Evolutionary conservation across 495 filamentous ascomycete genomes (phyloP).

Genomic region (Bacidia rubella): DNA sequence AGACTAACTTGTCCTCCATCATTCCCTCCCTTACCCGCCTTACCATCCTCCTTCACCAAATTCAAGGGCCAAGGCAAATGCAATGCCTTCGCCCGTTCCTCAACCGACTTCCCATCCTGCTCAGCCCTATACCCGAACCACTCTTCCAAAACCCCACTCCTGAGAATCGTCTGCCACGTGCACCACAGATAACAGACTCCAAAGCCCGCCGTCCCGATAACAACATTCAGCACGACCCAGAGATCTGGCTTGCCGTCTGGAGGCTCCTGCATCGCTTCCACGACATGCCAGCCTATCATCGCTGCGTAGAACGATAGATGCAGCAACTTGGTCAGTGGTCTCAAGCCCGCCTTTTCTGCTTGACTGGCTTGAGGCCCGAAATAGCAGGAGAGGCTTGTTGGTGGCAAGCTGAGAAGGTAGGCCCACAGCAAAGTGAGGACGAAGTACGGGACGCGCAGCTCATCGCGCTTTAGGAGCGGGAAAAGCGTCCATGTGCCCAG

Average conservation of each 20-base stretch:
- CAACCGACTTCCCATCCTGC: slow-evolving; percentile 17
- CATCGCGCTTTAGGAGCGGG: slow-evolving; percentile 74
- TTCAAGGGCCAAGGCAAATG: not conserved
- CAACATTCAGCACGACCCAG: slow-evolving; percentile 82
- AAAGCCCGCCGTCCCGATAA: slow-evolving; percentile 75
- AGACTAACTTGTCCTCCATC: too few species aligned
- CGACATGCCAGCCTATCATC: slow-evolving; percentile 68
- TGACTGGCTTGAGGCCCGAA: slow-evolving; percentile 23
- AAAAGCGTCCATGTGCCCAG: slow-evolving; percentile 91
- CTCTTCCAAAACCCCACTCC: slow-evolving; percentile 31
- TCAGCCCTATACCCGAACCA: slow-evolving; percentile 16
- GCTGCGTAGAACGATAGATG: slow-evolving; percentile 62
- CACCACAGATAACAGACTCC: slow-evolving; percentile 85
- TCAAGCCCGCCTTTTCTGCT: slow-evolving; percentile 27
- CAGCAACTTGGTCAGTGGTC: slow-evolving; percentile 43
- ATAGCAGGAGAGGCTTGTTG: slow-evolving; percentile 57
- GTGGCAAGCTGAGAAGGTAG: slow-evolving; percentile 76
- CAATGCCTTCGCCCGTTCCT: slow-evolving; percentile 31
- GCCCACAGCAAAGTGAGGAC: slow-evolving; percentile 79
- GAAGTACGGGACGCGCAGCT: slow-evolving; percentile 68
- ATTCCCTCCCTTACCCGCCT: too few species aligned
- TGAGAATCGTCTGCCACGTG: slow-evolving; percentile 51
- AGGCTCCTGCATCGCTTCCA: slow-evolving; percentile 51
- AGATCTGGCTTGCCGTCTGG: slow-evolving; percentile 74
- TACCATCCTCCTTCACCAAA: not conserved